Evolutionary conservation across 2,329 filamentous ascomycete genomes (phyloP).

Genomic region (Aspergillus sp.): DNA sequence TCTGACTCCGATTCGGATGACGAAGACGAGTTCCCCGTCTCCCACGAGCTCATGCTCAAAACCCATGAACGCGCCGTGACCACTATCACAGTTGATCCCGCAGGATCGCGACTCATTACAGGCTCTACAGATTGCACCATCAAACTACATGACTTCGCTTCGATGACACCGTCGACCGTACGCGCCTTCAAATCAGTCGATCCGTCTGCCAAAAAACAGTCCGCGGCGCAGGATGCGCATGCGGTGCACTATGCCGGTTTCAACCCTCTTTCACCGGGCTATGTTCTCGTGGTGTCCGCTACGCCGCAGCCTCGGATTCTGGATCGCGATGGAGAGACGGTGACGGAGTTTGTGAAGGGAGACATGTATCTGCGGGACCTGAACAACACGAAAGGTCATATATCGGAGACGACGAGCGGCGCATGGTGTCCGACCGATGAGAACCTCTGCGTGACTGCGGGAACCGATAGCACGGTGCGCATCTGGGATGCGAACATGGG

Average conservation of each 20-base stretch:
- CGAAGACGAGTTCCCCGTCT: conserved; percentile 85
- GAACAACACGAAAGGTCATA: conserved; percentile 95
- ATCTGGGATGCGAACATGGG: conserved; percentile 97
- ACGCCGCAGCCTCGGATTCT: conserved; percentile 88
- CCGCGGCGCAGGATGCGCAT: conserved; percentile 75
- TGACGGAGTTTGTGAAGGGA: conserved; percentile 90
- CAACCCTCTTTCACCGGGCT: conserved; percentile 74
- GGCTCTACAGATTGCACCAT: conserved; percentile 87
- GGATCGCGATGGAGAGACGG: conserved; percentile 79
- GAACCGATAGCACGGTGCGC: conserved; percentile 89
- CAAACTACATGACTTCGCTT: conserved; percentile 92
- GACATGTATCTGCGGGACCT: conserved; percentile 98
- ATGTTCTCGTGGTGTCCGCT: conserved; percentile 83
- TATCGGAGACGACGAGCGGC: conserved; percentile 85
- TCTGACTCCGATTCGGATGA: conserved; percentile 53
- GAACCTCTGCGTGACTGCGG: conserved; percentile 84
- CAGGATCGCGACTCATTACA: conserved; percentile 82
- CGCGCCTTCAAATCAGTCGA: conserved; percentile 92
- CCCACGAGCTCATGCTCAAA: conserved; percentile 89
- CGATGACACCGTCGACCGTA: conserved; percentile 92
- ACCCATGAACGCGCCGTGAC: conserved; percentile 89
- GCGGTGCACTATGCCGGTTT: conserved; percentile 84
- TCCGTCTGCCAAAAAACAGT: conserved; percentile 72
- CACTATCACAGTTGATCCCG: conserved; percentile 76
- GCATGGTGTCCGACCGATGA: conserved; percentile 87